These are phyloP conservation scores for Umbilicus rupestris DNA, from an alignment of 164 flowering plant genomes.

Conservation along the genomic window DNA sequence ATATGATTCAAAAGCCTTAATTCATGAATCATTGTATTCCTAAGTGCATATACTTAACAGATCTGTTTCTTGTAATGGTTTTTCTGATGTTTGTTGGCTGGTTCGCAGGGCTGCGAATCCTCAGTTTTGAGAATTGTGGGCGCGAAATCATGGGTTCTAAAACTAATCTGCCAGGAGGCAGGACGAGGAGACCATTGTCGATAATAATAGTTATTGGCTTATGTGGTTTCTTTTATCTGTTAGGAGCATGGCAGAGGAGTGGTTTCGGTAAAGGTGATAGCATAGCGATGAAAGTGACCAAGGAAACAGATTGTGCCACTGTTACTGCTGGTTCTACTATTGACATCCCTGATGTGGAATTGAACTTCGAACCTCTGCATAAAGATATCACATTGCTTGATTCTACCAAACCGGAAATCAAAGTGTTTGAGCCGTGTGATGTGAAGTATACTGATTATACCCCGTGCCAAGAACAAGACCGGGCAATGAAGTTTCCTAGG, in stretches of 20 bases:
- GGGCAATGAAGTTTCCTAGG: slow-evolving; percentile 90
- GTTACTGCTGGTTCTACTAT: not conserved
- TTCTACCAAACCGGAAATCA: slow-evolving; percentile 34
- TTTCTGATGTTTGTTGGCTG: too few species aligned
- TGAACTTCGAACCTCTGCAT: slow-evolving; percentile 74
- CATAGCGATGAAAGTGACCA: slow-evolving; percentile 48
- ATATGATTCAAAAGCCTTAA: too few species aligned
- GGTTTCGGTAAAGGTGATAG: slow-evolving; percentile 88
- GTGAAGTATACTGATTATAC: slow-evolving; percentile 60
- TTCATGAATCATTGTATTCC: too few species aligned
- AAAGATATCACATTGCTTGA: slow-evolving; percentile 28
- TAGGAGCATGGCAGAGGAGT: slow-evolving; percentile 93
- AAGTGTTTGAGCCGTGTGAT: slow-evolving; percentile 60
- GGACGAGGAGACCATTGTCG: slow-evolving; percentile 48
- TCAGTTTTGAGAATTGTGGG: too few species aligned
- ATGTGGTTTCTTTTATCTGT: slow-evolving; percentile 70
- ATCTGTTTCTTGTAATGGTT: too few species aligned
- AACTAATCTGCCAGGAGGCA: slow-evolving; percentile 32
- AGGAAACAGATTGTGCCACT: slow-evolving; percentile 42
- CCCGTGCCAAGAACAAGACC: slow-evolving; percentile 92
- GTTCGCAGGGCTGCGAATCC: too few species aligned
- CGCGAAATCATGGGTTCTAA: slow-evolving; percentile 44
- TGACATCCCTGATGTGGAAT: slow-evolving; percentile 24
- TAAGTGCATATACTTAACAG: too few species aligned
- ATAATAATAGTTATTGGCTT: slow-evolving; percentile 59